These are phyloP conservation scores for Inga leiocalycina DNA, from an alignment of 306 rosid genomes.

Conservation along the genomic window DNA sequence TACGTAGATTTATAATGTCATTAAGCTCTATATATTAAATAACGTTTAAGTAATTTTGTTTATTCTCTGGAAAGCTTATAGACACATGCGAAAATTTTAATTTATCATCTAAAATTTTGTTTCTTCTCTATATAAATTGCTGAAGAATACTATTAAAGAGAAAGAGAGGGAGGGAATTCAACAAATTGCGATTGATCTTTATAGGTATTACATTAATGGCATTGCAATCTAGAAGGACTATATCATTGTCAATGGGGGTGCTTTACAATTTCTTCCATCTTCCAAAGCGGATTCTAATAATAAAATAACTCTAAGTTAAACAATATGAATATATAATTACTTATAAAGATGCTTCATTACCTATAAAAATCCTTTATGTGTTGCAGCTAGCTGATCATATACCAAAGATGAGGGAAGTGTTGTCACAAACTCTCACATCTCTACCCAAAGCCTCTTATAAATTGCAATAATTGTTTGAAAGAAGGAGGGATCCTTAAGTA, in stretches of 20 bases:
- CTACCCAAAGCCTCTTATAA: conserved; percentile 91
- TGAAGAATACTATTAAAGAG: too few species aligned
- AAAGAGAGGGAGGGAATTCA: too few species aligned
- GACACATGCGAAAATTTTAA: too few species aligned
- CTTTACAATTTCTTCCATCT: conserved; percentile 6
- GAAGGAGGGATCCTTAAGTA: conserved; percentile 13
- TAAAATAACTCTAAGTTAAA: conserved; percentile 14
- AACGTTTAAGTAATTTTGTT: too few species aligned
- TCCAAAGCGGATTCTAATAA: conserved; percentile 24
- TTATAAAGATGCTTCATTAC: conserved; percentile 57
- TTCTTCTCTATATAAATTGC: too few species aligned
- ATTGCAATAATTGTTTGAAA: conserved; percentile 49
- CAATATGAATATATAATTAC: conserved; percentile 36
- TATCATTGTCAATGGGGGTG: conserved; percentile 26
- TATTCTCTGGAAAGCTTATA: too few species aligned
- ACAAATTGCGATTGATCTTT: too few species aligned
- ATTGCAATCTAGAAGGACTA: conserved; percentile 69
- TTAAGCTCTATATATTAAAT: too few species aligned
- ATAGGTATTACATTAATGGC: conserved; percentile 91
- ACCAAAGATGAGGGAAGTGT: conserved; percentile 89
- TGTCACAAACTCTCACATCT: conserved; percentile 94
- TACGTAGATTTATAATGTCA: too few species aligned
- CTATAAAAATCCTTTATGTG: conserved; percentile 67
- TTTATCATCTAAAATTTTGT: too few species aligned
- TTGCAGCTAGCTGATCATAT: conserved; percentile 99